These are phyloP conservation scores for Silybum marianum DNA, from an alignment of 129 eudicot species.

Conservation along the genomic window DNA sequence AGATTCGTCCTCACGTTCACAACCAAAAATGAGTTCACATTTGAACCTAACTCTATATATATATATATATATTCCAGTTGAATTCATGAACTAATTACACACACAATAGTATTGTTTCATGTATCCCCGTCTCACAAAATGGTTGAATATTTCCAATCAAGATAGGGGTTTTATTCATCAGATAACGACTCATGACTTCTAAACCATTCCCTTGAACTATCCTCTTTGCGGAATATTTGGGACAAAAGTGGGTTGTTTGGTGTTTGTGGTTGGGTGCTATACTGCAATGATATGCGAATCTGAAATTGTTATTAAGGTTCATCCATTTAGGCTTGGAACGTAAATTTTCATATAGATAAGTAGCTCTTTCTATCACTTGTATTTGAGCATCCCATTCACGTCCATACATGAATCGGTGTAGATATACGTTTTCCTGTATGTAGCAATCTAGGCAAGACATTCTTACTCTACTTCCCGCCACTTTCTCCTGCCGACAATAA, in stretches of 20 bases:
- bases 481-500: conserved; percentile 9
- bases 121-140: not conserved
- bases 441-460: conserved; percentile 22
- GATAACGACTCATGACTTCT: no score
- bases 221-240: no score
- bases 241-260: no score
- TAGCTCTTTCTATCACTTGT: conserved; percentile 5
- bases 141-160: not conserved
- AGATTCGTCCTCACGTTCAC: no score
- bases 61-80: no score
- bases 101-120: not conserved
- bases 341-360: conserved; percentile 5
- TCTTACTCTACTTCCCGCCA: conserved; percentile 1
- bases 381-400: not conserved
- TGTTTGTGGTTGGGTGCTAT: not conserved
- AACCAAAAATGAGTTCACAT: no score
- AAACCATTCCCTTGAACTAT: no score
- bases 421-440: not conserved
- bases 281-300: conserved; percentile 1
- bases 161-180: not conserved
- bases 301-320: not conserved
- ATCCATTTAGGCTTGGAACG: not conserved
- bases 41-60: no score
- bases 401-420: conserved; percentile 16
- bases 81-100: no score